Evolutionary conservation across 192 early-diverging fungal species (phyloP).

Genomic region (Geranomyces variabilis): DNA sequence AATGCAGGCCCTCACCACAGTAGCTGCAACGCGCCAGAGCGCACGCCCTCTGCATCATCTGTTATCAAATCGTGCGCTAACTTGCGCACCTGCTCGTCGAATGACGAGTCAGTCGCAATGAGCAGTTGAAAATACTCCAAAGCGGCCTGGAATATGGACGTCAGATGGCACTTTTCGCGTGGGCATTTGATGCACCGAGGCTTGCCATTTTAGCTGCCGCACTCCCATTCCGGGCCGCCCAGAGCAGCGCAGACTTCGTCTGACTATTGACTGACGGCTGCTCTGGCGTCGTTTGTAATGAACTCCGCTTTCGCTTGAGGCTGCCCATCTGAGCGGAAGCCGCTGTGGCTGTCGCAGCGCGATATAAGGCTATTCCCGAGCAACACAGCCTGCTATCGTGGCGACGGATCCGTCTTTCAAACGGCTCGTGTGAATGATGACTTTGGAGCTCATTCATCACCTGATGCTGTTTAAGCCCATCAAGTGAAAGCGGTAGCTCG

Average conservation of each 20-base stretch:
- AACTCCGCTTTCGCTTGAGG: not conserved
- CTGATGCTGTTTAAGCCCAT: not conserved
- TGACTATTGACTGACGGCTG: not conserved
- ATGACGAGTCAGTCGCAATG: not conserved
- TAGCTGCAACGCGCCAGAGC: slow-evolving; percentile 12
- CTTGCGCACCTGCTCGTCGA: not conserved
- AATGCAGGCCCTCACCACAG: slow-evolving; percentile 14
- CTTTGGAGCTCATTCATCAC: not conserved
- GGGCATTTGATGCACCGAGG: not conserved
- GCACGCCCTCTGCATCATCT: slow-evolving; percentile 20
- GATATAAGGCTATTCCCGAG: not conserved
- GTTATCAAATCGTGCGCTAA: not conserved
- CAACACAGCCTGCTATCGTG: not conserved
- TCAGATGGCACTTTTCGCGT: too few relatives aligned
- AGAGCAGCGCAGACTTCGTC: not conserved
- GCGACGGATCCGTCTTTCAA: not conserved
- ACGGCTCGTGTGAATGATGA: not conserved
- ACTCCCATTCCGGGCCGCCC: slow-evolving; percentile 1
- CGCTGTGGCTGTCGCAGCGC: not conserved
- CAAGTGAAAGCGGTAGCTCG: too few relatives aligned
- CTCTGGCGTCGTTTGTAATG: not conserved
- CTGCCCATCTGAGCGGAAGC: not conserved
- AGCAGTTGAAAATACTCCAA: not conserved
- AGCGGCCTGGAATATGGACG: too few relatives aligned
- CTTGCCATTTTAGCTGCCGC: not conserved